Evolutionary conservation across 192 early-diverging fungal genomes (phyloP).

Genomic region (Jimgerdemannia flammicorona): DNA sequence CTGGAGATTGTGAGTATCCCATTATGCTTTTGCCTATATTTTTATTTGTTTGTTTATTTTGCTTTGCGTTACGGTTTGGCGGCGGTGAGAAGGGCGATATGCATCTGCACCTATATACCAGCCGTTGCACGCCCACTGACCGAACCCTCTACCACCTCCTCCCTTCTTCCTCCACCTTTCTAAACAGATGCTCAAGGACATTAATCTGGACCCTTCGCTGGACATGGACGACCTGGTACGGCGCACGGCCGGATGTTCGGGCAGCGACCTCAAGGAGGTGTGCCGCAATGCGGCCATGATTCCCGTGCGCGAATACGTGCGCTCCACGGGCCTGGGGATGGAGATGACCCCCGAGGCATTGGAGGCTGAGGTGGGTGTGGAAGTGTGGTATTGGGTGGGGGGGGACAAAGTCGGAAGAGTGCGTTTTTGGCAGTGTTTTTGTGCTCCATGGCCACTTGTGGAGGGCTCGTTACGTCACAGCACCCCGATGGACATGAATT

Average conservation of each 20-base stretch:
- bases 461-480: too few relatives aligned
- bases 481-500: not conserved
- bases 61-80: not conserved
- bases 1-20: slow-evolving; percentile 58
- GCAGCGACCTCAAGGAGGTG: slow-evolving; percentile 96
- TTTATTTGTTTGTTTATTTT: not conserved
- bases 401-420: not conserved
- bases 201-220: slow-evolving; percentile 66
- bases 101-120: too few relatives aligned
- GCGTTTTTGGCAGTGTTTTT: not conserved
- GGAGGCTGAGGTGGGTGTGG: slow-evolving; percentile 20
- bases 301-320: slow-evolving; percentile 85
- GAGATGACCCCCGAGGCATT: slow-evolving; percentile 11
- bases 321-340: slow-evolving; percentile 33
- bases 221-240: slow-evolving; percentile 62
- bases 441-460: too few relatives aligned
- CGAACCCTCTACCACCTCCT: too few relatives aligned
- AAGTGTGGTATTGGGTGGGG: not conserved
- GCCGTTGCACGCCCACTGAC: too few relatives aligned
- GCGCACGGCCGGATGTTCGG: slow-evolving; percentile 79
- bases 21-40: not conserved
- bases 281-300: slow-evolving; percentile 96
- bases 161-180: not conserved
- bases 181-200: slow-evolving; percentile 67
- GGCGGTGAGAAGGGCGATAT: not conserved